Conservation (phyloP, 306 rosid genomes). For the cucumber (Cucumis sativus) region Cucumber_9930_V3 NC_026655.2:18531001-18531500, state of each 20-base stretch:
- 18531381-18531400: conserved; percentile 42
- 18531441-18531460: conserved; percentile 79
- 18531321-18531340: neutral
- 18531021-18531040: conserved; percentile 71
- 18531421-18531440: conserved; percentile 74
- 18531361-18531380: conserved; percentile 69
- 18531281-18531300: neutral
- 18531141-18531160: neutral
- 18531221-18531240: neutral
- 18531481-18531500: conserved; percentile 48
- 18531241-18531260: neutral
- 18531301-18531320: neutral
- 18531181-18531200: neutral
- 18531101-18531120: neutral
- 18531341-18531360: neutral
- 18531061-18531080: conserved; percentile 62
- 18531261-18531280: neutral
- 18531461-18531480: conserved; percentile 59
- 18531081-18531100: conserved; percentile 8
- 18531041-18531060: conserved; percentile 44
- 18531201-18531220: neutral
- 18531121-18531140: neutral
- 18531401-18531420: conserved; percentile 62
- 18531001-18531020: conserved; percentile 76
- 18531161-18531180: neutral